Conservation (phyloP, 805 yeast species). For the Pichia scutulata region DNA sequence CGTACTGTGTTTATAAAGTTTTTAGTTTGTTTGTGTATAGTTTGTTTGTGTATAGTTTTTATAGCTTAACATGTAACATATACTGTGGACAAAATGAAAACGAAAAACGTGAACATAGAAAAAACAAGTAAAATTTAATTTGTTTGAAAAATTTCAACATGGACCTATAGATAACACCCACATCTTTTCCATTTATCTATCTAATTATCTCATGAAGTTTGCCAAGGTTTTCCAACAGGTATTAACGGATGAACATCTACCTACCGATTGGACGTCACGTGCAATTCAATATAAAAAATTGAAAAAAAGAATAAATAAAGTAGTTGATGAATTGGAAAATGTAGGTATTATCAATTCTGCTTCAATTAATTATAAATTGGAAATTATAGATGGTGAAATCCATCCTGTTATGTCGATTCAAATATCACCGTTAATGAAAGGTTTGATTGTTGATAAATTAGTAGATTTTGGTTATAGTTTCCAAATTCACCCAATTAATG, state of each 20-base stretch:
- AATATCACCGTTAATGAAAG: constrained; percentile 17
- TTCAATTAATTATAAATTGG: constrained; percentile 19
- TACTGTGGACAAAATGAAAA: too few species aligned
- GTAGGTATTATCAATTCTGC: constrained; percentile 48
- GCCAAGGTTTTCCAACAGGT: constrained; percentile 64
- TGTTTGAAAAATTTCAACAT: too few species aligned
- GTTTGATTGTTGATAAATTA: constrained; percentile 15
- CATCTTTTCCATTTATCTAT: background rate
- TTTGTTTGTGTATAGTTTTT: too few species aligned
- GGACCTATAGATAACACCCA: background rate
- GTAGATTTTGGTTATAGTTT: constrained; percentile 15
- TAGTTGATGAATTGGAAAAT: constrained; percentile 54
- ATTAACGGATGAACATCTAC: constrained; percentile 51
- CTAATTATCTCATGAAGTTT: constrained; percentile 54
- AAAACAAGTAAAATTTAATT: too few species aligned
- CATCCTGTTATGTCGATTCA: constrained; percentile 21
- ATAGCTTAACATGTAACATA: too few species aligned
- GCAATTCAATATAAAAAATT: constrained; percentile 68
- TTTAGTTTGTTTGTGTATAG: too few species aligned
- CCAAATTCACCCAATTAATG: constrained; percentile 10
- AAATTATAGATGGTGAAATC: constrained; percentile 13
- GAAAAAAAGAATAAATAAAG: constrained; percentile 58
- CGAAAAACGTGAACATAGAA: too few species aligned
- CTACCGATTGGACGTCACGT: constrained; percentile 57
- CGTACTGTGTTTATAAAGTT: too few species aligned